Percentiles rank a stretch among this genome's conserved stretches.
phyloP scores from a whole-genome alignment of 305 asterid genomes.

The Fraxinus nigra region DNA sequence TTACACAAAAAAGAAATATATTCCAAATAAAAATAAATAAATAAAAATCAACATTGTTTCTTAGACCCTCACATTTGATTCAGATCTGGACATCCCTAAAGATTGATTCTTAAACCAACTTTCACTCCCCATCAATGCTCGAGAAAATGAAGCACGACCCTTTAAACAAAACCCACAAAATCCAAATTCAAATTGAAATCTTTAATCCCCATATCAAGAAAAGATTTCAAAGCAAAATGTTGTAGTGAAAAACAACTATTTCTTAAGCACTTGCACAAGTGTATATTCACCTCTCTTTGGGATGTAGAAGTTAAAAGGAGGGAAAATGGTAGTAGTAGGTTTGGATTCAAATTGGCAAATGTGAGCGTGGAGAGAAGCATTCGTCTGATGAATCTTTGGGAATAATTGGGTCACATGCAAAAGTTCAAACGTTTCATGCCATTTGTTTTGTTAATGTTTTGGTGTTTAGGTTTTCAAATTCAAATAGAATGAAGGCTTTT shows the following conservation, averaged over 20 bases:
- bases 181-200: slow-evolving; percentile 19
- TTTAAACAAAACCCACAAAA: slow-evolving; percentile 14
- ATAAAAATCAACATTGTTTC: neutral
- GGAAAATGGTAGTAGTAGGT: slow-evolving; percentile 3
- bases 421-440: neutral
- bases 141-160: neutral
- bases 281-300: neutral
- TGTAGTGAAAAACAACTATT: neutral
- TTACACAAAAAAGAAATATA: neutral
- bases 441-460: neutral
- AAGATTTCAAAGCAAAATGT: slow-evolving; percentile 1
- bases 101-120: slow-evolving; percentile 26
- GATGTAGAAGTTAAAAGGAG: slow-evolving; percentile 7
- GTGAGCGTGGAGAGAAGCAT: slow-evolving; percentile 37
- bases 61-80: slow-evolving; percentile 37
- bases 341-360: slow-evolving; percentile 44
- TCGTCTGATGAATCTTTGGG: neutral
- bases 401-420: slow-evolving; percentile 18
- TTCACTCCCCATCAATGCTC: slow-evolving; percentile 35
- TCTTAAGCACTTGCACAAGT: neutral
- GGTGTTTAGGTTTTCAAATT: slow-evolving; percentile 31
- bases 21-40: neutral
- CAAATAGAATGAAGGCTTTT: slow-evolving; percentile 22
- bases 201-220: slow-evolving; percentile 14
- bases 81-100: slow-evolving; percentile 45